Conservation (phyloP, 768 basidiomycete species). For the Mycena amicta region DNA sequence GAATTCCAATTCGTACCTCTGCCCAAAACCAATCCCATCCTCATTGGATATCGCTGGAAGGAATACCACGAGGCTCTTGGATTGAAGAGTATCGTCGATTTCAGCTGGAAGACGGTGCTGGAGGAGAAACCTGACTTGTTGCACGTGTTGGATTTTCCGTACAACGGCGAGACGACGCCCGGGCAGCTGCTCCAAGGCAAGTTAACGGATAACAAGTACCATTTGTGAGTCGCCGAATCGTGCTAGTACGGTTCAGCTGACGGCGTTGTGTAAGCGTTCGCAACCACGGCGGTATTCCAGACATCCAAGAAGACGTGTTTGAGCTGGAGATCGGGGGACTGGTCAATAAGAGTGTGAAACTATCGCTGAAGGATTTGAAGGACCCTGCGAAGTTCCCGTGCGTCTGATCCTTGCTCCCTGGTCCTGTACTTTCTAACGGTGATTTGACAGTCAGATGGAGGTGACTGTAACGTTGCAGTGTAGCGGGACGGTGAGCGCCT, state of each 20-base stretch:
- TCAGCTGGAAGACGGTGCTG: constrained; percentile 54
- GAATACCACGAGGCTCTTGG: constrained; percentile 55
- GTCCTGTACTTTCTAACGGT: too few species aligned
- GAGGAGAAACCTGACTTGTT: constrained; percentile 54
- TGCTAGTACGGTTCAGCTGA: not conserved
- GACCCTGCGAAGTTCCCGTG: constrained; percentile 51
- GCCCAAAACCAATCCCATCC: constrained; percentile 52
- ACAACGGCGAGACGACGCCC: constrained; percentile 54
- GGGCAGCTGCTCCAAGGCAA: constrained; percentile 45
- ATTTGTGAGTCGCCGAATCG: constrained; percentile 44
- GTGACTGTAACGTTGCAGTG: constrained; percentile 59
- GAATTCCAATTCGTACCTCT: constrained; percentile 53
- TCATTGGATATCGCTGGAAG: constrained; percentile 54
- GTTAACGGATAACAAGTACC: constrained; percentile 50
- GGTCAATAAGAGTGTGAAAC: constrained; percentile 45
- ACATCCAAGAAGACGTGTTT: constrained; percentile 48
- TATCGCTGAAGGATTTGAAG: constrained; percentile 51
- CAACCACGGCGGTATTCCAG: constrained; percentile 56
- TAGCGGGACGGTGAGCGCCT: constrained; percentile 41
- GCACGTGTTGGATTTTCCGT: constrained; percentile 57
- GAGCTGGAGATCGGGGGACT: constrained; percentile 56
- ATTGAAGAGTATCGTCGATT: constrained; percentile 45
- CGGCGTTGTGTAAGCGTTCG: constrained; percentile 40
- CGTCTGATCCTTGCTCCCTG: too few species aligned
- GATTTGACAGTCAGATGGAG: constrained; percentile 42